phyloP scores from a whole-genome alignment of 352 stramenopile species.

The Globisporangium parvum region DNA sequence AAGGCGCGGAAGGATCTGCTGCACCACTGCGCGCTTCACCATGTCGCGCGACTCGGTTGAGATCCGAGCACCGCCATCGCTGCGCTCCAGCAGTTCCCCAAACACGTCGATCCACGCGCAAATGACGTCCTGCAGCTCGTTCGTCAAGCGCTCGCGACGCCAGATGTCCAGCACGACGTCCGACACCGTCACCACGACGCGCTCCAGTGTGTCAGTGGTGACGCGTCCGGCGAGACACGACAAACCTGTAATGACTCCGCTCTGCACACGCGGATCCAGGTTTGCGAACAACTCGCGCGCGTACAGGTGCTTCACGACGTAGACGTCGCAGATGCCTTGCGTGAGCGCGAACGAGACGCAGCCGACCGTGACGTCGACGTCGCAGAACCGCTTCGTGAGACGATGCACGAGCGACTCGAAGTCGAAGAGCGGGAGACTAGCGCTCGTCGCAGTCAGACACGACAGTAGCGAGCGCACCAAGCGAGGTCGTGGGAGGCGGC shows the following conservation, averaged over 20 bases:
- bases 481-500: not conserved
- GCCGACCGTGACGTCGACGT: too few species aligned
- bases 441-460: slow-evolving; percentile 5
- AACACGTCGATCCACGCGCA: slow-evolving; percentile 10
- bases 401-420: slow-evolving; percentile 11
- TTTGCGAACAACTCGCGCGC: slow-evolving; percentile 1
- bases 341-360: too few species aligned
- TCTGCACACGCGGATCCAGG: slow-evolving; percentile 3
- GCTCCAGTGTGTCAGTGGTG: not conserved
- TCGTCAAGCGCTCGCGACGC: not conserved
- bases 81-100: not conserved
- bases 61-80: not conserved
- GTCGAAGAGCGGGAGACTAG: slow-evolving; percentile 8
- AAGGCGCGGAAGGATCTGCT: too few species aligned
- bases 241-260: slow-evolving; percentile 3
- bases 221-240: slow-evolving; percentile 2
- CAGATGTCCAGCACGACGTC: slow-evolving; percentile 1
- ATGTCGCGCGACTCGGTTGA: slow-evolving; percentile 9
- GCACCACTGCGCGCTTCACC: not conserved
- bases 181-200: not conserved
- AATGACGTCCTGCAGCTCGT: not conserved
- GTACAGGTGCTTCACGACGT: slow-evolving; percentile 14
- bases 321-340: slow-evolving; percentile 10
- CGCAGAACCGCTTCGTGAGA: slow-evolving; percentile 9
- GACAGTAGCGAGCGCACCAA: slow-evolving; percentile 24